These are phyloP conservation scores for Colletotrichum truncatum DNA, from an alignment of 2,329 filamentous ascomycete genomes.

Conservation along the genomic window DNA sequence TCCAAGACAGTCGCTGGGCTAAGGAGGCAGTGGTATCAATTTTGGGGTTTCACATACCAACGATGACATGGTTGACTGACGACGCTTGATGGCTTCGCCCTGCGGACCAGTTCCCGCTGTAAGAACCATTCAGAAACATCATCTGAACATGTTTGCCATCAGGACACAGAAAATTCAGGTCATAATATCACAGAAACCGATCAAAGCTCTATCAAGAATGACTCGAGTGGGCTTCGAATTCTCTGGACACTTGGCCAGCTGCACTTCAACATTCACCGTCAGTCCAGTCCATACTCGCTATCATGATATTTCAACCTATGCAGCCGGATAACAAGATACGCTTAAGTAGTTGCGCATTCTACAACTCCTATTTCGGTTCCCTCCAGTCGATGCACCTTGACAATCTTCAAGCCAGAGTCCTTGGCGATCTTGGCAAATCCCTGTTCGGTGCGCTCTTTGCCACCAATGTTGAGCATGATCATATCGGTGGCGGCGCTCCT, in stretches of 20 bases:
- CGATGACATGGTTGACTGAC: too few species aligned
- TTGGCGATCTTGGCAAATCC: constrained; percentile 3
- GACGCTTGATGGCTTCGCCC: too few species aligned
- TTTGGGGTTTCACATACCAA: not conserved
- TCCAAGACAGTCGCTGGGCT: not conserved
- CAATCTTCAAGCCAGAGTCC: not conserved
- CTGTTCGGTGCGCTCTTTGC: constrained; percentile 3
- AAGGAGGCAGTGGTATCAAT: not conserved
- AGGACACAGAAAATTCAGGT: too few species aligned
- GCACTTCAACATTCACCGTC: not conserved
- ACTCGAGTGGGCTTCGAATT: too few species aligned
- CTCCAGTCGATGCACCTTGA: not conserved
- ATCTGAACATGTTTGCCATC: too few species aligned
- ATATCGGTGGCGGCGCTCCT: not conserved
- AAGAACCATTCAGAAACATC: too few species aligned
- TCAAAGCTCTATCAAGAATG: too few species aligned
- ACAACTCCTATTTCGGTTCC: not conserved
- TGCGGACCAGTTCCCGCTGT: too few species aligned
- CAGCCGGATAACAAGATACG: not conserved
- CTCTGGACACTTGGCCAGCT: not conserved
- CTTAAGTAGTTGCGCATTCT: not conserved
- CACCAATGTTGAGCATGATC: constrained; percentile 16
- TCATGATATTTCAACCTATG: not conserved
- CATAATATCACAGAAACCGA: too few species aligned
- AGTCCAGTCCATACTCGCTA: not conserved